A percentile compares a stretch with the other conserved stretches of the same genome.
phyloP scores from a whole-genome alignment of 345 rosid species.

The Eucalyptus brandiana region DNA sequence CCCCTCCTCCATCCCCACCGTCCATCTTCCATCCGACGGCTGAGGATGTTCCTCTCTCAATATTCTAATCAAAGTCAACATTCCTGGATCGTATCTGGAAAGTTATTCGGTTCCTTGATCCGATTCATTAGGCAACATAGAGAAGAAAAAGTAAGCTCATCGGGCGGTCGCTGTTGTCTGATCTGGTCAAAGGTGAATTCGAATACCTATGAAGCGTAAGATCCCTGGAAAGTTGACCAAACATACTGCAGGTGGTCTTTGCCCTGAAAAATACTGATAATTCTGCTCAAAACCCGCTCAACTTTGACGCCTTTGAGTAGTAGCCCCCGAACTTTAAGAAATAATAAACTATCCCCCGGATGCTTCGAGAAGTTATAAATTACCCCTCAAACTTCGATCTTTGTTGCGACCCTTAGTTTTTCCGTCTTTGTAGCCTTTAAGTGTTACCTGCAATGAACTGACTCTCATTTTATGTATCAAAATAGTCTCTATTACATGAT shows the following conservation, averaged over 20 bases:
- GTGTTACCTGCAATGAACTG: neutral
- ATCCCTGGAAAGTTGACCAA: neutral
- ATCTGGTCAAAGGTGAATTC: neutral
- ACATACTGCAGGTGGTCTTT: neutral
- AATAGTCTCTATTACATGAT: neutral
- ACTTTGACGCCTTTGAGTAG: neutral
- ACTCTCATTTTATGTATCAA: neutral
- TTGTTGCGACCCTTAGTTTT: neutral
- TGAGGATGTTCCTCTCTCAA: neutral
- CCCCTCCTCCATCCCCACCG: neutral
- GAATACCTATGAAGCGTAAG: neutral
- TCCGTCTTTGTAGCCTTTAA: neutral
- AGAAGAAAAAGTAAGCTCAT: neutral
- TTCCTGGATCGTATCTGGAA: neutral
- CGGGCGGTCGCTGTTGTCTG: neutral
- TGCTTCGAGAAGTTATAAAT: neutral
- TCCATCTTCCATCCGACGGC: neutral
- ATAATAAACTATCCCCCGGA: neutral
- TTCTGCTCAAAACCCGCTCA: neutral
- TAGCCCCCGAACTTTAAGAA: neutral
- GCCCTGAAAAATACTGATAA: neutral
- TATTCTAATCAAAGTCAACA: neutral
- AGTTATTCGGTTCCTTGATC: neutral
- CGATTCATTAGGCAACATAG: neutral
- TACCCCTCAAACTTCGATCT: neutral